Evolutionary conservation across 2,329 filamentous ascomycete genomes (phyloP).

Genomic region (Arthroderma uncinatum): DNA sequence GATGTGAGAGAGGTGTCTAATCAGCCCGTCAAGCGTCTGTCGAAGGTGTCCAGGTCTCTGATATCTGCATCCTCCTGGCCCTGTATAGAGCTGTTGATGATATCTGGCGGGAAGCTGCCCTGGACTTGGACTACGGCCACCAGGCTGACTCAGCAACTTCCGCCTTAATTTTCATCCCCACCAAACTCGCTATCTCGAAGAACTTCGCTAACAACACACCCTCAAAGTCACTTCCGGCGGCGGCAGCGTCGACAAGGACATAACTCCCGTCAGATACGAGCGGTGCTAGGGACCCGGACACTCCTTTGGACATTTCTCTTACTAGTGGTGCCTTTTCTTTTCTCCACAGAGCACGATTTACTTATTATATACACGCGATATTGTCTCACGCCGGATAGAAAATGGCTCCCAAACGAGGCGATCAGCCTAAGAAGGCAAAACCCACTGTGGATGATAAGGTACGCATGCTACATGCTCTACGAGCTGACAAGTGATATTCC

Average conservation of each 20-base stretch:
- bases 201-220: slow-evolving; percentile 4
- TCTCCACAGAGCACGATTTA: neutral
- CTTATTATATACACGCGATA: neutral
- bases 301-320: neutral
- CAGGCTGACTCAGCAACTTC: neutral
- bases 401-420: slow-evolving; percentile 40
- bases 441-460: slow-evolving; percentile 66
- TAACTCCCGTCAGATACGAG: neutral
- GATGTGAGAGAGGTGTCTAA: no score
- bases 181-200: slow-evolving; percentile 2
- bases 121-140: neutral
- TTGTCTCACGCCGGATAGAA: slow-evolving; percentile 11
- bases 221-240: neutral
- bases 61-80: no score
- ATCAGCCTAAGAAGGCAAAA: slow-evolving; percentile 40
- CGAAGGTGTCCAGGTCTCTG: no score
- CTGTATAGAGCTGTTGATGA: no score
- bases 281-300: neutral
- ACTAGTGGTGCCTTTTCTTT: neutral
- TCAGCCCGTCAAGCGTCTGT: no score
- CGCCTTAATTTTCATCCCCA: neutral
- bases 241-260: neutral
- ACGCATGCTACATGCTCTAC: slow-evolving; percentile 13
- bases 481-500: neutral
- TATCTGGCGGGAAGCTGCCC: slow-evolving; percentile 2